phyloP scores from a whole-genome alignment of 129 eudicot species.

The Pseudognaphalium luteoalbum region DNA sequence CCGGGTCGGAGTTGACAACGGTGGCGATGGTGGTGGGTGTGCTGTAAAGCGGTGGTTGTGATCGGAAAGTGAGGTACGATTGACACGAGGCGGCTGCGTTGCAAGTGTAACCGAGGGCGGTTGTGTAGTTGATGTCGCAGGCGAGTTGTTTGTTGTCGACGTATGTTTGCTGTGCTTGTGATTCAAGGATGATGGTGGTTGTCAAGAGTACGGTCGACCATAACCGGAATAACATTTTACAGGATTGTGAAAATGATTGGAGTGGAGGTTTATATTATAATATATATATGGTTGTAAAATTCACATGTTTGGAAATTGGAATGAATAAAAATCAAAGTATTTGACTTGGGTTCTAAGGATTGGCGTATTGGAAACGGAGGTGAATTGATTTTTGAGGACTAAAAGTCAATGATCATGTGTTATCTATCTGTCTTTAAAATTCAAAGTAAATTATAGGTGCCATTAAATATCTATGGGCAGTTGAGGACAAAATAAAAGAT shows the following conservation, averaged over 20 bases:
- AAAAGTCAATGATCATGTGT: no score
- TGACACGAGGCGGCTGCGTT: constrained; percentile 40
- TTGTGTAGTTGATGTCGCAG: constrained; percentile 43
- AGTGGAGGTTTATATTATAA: no score
- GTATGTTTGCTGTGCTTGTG: constrained; percentile 58
- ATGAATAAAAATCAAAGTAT: no score
- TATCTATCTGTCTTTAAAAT: no score
- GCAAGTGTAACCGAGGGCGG: constrained; percentile 62
- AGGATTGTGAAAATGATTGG: constrained; percentile 16
- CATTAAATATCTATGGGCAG: no score
- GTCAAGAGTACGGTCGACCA: neutral
- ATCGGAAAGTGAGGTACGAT: constrained; percentile 74
- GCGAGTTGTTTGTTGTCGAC: constrained; percentile 62
- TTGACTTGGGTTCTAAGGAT: no score
- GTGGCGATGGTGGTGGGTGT: constrained; percentile 45
- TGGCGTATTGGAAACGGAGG: no score
- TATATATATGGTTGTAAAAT: no score
- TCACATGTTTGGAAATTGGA: no score
- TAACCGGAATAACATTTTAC: constrained; percentile 16
- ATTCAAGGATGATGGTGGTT: constrained; percentile 9
- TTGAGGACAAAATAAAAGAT: no score
- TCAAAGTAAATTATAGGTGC: no score
- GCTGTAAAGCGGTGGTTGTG: constrained; percentile 44
- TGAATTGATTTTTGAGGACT: no score
- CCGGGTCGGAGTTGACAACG: constrained; percentile 42